Percentiles rank a stretch among this genome's conserved stretches.
Conservation (phyloP, 1,284 basidiomycete species). For the Sanghuangporus weigelae region DNA sequence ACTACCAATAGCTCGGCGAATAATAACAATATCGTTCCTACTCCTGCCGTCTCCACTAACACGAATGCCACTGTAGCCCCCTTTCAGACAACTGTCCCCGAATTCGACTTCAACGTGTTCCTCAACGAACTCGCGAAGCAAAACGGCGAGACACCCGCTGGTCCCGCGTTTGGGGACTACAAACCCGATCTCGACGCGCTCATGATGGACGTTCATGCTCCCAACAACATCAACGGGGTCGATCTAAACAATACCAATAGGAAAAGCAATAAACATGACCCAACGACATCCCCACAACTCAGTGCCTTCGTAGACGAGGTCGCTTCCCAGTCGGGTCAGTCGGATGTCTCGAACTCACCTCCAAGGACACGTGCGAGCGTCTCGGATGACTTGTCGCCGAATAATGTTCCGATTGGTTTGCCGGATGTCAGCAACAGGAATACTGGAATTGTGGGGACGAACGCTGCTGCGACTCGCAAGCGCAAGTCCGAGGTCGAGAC, state of each 20-base stretch:
- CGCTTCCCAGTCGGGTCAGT: constrained; percentile 25
- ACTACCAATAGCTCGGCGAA: neutral
- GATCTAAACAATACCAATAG: neutral
- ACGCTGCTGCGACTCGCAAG: constrained; percentile 11
- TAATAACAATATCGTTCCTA: neutral
- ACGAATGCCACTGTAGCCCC: neutral
- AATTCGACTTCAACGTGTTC: constrained; percentile 48
- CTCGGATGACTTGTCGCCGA: constrained; percentile 3
- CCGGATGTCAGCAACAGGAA: neutral
- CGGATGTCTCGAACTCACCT: constrained; percentile 18
- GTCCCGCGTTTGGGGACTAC: constrained; percentile 8
- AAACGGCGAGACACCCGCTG: neutral
- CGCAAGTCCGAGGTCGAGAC: constrained; percentile 8
- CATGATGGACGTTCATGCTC: neutral
- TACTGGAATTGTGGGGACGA: neutral
- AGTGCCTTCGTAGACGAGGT: constrained; percentile 34
- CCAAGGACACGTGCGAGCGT: constrained; percentile 5
- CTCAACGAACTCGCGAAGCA: constrained; percentile 31
- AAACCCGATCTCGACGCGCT: neutral
- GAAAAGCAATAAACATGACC: neutral
- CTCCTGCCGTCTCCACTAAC: neutral
- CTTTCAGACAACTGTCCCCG: constrained; percentile 19
- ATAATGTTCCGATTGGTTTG: neutral
- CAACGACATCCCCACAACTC: constrained; percentile 18
- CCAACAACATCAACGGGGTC: neutral